Evolutionary conservation across 805 yeast genomes (phyloP).

Genomic region (Monosporozyma servazzii): DNA sequence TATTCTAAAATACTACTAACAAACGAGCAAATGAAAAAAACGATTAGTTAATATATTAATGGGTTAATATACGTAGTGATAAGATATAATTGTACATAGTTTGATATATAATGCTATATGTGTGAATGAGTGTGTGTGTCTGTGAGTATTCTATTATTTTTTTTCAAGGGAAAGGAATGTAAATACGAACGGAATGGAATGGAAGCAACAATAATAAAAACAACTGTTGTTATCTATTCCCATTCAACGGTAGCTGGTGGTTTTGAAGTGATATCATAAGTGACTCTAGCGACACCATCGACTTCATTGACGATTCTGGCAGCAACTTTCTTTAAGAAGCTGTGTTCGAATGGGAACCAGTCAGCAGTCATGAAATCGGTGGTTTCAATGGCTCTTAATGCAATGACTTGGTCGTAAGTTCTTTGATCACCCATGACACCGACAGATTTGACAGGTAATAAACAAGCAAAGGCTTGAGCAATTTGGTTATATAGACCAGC

Average conservation of each 20-base stretch:
- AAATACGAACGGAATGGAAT: background rate
- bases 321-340: slow-evolving; percentile 85
- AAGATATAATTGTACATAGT: slow-evolving; percentile 1
- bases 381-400: slow-evolving; percentile 96
- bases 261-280: slow-evolving; percentile 96
- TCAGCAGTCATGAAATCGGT: slow-evolving; percentile 99
- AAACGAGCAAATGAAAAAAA: background rate
- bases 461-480: slow-evolving; percentile 95
- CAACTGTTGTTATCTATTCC: slow-evolving; percentile 51
- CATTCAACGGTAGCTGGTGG: slow-evolving; percentile 99
- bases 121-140: background rate
- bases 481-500: slow-evolving; percentile 90
- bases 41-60: background rate
- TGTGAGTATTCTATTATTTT: background rate
- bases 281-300: slow-evolving; percentile 97
- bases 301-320: slow-evolving; percentile 97
- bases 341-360: slow-evolving; percentile 91
- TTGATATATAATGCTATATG: background rate
- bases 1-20: no score
- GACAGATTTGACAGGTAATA: slow-evolving; percentile 94
- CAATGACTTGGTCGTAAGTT: slow-evolving; percentile 98
- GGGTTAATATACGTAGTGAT: background rate
- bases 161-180: background rate
- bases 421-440: slow-evolving; percentile 99
- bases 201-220: background rate